These are phyloP conservation scores for Xylaria curta DNA, from an alignment of 495 filamentous ascomycete genomes.

Conservation along the genomic window DNA sequence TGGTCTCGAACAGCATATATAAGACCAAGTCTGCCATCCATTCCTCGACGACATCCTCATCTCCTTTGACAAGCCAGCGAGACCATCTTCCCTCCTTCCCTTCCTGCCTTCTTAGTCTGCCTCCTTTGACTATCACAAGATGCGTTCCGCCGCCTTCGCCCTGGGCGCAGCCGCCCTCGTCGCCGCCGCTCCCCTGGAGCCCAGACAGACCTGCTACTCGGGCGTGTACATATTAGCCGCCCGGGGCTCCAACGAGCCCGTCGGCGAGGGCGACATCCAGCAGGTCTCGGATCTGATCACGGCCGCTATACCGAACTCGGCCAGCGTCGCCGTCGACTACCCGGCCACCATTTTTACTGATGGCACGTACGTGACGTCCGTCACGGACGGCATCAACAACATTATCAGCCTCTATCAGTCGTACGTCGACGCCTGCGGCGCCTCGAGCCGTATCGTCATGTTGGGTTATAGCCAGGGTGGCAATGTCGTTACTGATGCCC, in stretches of 20 bases:
- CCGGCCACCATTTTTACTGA: constrained; percentile 23
- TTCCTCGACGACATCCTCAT: background rate
- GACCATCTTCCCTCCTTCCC: background rate
- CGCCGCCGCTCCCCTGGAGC: constrained; percentile 1
- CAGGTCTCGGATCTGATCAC: constrained; percentile 11
- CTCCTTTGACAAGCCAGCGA: background rate
- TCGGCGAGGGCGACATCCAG: constrained; percentile 17
- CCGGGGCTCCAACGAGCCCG: constrained; percentile 25
- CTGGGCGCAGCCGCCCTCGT: constrained; percentile 17
- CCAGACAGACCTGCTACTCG: constrained; percentile 20
- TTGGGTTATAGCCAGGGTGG: constrained; percentile 29
- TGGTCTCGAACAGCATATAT: background rate
- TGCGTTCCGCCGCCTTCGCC: constrained; percentile 5
- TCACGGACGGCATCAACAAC: constrained; percentile 21
- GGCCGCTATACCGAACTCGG: constrained; percentile 20
- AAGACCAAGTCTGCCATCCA: background rate
- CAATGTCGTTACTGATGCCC: constrained; percentile 29
- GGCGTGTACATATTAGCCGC: constrained; percentile 28
- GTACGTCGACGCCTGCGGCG: constrained; percentile 24
- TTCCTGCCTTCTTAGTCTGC: background rate
- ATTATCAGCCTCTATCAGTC: constrained; percentile 6
- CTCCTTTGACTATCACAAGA: background rate
- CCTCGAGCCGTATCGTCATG: constrained; percentile 21
- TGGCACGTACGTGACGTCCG: constrained; percentile 22
- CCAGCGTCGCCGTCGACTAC: constrained; percentile 27